Evolutionary conservation across 768 basidiomycete species (phyloP), one percentile per base, ranked within the genome.

Genomic region (Boletus fagicola): DNA sequence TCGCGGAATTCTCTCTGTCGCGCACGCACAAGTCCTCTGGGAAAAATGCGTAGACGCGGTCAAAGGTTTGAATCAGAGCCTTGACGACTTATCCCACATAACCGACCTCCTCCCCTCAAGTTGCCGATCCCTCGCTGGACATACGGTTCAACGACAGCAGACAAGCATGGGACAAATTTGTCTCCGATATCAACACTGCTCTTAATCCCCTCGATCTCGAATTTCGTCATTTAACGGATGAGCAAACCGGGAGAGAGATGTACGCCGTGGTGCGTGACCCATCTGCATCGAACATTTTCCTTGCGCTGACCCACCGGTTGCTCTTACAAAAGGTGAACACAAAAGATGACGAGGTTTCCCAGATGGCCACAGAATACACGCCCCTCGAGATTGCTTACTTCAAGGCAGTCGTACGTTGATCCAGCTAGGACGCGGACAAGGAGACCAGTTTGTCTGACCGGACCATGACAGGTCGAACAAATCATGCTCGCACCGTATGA

Each of bases 321-420:
- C 40, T 46, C 5, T 36, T 10, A 38, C 47, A 4, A 40, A 53
- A 94, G 92, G 85, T 92, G 45, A 96, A 95, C 67, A 76, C 80
- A 10, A 90, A 85, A 59, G 86, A 84, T 18, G 93, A 95, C 64
- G 86, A 86, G 52, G 79, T 94, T 35, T 88, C 93, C 0, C 92
- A 92, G 67, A 73, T 90, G 68, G 93, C 92, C 4, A 92, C 91
- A 0, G 89, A 91, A 40, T 96, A 94, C 65, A 81, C 80, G 2
- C 76, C 90, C 0, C 74, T 76, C 33, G 93, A 96, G 71, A 93
- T 94, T 51, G 78, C 84, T 0, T 94, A 84, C 74, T 94, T 94
- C 79, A 92, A 87, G 74, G 84, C 84, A 5, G 76, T 94, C 57
- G 93, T 92, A 66, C 57, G 87, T 74, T 11, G 15, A 38, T 47